Conservation (phyloP, 108 stramenopile species). For the Cyclotella kingstonii region DNA sequence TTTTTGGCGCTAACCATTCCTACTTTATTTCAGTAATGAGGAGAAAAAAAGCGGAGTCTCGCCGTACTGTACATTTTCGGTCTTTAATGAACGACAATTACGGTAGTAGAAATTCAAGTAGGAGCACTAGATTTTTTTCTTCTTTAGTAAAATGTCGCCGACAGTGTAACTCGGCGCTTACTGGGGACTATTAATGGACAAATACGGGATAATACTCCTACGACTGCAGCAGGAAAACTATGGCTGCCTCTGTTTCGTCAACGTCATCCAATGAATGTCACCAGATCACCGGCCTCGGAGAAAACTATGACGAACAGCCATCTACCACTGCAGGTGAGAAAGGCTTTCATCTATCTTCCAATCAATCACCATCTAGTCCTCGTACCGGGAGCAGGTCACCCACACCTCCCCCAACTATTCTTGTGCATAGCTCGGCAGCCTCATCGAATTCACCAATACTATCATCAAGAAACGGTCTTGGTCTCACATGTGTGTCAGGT, state of each 20-base stretch:
- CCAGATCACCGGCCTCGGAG: not conserved
- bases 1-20: too few relatives aligned
- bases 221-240: not conserved
- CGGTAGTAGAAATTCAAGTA: too few relatives aligned
- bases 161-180: too few relatives aligned
- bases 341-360: not conserved
- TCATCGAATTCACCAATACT: not conserved
- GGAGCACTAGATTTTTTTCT: too few relatives aligned
- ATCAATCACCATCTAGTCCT: not conserved
- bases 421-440: not conserved
- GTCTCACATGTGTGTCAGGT: slow-evolving; percentile 16
- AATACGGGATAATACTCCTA: too few relatives aligned
- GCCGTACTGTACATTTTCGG: too few relatives aligned
- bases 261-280: slow-evolving; percentile 10
- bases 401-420: slow-evolving; percentile 2
- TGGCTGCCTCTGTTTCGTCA: slow-evolving; percentile 11
- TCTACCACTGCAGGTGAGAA: not conserved
- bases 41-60: too few relatives aligned
- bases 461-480: slow-evolving; percentile 11
- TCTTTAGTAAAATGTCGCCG: too few relatives aligned
- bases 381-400: slow-evolving; percentile 2
- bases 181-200: too few relatives aligned
- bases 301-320: too few relatives aligned
- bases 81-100: too few relatives aligned
- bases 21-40: too few relatives aligned